Conservation (phyloP, 179 eudicot genomes). For the Dionaea muscipula region DNA sequence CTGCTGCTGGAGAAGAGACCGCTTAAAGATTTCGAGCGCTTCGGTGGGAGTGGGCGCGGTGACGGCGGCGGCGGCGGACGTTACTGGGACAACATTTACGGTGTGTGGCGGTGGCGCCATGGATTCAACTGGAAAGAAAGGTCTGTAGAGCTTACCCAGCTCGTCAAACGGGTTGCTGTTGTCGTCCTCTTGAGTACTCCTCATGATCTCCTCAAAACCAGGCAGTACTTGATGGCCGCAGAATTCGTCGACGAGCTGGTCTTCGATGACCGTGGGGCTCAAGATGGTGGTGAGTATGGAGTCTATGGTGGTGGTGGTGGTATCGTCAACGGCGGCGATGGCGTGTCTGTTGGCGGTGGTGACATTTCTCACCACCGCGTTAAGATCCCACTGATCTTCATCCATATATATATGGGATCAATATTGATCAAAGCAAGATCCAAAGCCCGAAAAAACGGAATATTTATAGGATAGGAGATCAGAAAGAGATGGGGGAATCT, state of each 20-base stretch:
- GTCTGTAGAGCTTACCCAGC: constrained; percentile 3
- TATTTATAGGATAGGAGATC: too few species aligned
- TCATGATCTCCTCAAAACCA: background rate
- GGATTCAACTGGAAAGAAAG: background rate
- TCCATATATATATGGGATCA: background rate
- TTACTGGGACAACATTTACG: background rate
- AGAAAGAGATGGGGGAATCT: background rate
- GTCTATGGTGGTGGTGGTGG: background rate
- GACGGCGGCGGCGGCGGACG: background rate
- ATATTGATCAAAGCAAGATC: background rate
- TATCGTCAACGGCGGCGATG: background rate
- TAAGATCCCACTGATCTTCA: background rate
- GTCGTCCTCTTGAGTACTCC: background rate
- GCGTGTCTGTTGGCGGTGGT: background rate
- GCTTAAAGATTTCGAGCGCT: background rate
- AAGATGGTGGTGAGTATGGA: background rate
- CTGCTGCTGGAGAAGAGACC: background rate
- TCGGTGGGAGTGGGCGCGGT: background rate
- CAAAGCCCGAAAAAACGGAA: background rate
- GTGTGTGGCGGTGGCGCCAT: background rate
- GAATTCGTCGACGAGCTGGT: background rate
- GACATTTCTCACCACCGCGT: background rate
- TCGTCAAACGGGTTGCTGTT: background rate
- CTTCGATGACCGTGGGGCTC: background rate
- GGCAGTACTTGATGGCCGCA: background rate